Conservation (phyloP, 2,329 filamentous ascomycete species). For the Gliomastix tumulicola region DNA sequence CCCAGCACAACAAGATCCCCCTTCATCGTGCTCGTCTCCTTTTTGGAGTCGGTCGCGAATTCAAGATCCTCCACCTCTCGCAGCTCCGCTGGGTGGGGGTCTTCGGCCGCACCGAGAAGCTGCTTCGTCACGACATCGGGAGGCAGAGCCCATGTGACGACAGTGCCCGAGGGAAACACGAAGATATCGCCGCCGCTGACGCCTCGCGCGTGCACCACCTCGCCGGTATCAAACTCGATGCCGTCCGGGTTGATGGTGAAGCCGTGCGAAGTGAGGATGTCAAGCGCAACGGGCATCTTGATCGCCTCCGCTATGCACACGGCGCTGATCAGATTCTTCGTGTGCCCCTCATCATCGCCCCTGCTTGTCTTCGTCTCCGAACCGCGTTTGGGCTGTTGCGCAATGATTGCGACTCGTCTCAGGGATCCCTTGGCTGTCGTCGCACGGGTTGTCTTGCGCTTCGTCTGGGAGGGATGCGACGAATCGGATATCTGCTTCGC, state of each 20-base stretch:
- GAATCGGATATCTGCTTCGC: too few relatives aligned
- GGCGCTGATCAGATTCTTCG: slow-evolving; percentile 44
- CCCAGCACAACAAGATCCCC: slow-evolving; percentile 88
- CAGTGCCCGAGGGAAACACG: slow-evolving; percentile 88
- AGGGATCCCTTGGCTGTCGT: slow-evolving; percentile 63
- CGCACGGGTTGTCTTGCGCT: slow-evolving; percentile 38
- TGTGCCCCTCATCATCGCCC: slow-evolving; percentile 16
- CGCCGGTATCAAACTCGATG: slow-evolving; percentile 52
- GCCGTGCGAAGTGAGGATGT: slow-evolving; percentile 50
- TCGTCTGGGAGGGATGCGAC: slow-evolving; percentile 17
- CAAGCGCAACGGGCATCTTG: slow-evolving; percentile 53
- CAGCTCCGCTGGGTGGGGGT: slow-evolving; percentile 59
- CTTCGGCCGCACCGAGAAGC: slow-evolving; percentile 68
- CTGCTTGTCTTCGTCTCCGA: slow-evolving; percentile 19
- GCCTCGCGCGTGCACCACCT: slow-evolving; percentile 56
- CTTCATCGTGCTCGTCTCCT: slow-evolving; percentile 70
- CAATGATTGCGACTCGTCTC: slow-evolving; percentile 78
- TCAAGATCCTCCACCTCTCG: slow-evolving; percentile 88
- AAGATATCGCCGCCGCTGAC: slow-evolving; percentile 78
- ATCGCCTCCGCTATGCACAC: slow-evolving; percentile 58
- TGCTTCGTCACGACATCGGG: slow-evolving; percentile 68
- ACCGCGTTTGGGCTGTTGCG: slow-evolving; percentile 51
- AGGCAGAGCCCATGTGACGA: slow-evolving; percentile 86
- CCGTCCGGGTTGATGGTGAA: slow-evolving; percentile 56
- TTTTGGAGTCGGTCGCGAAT: slow-evolving; percentile 67